These are phyloP conservation scores for Teunomyces pallodes DNA, from an alignment of 805 yeast genomes.

Conservation along the genomic window DNA sequence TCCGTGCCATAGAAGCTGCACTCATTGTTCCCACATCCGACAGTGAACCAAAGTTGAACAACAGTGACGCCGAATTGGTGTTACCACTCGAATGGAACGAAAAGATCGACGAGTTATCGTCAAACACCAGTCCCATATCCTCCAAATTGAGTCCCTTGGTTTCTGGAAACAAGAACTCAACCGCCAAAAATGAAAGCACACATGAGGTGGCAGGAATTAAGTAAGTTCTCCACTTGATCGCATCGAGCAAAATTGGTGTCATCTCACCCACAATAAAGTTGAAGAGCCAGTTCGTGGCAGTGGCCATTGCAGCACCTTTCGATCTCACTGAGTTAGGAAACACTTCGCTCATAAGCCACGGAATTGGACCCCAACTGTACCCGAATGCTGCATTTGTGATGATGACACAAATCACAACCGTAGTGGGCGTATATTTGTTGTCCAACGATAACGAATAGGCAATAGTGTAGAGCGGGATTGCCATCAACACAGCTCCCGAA, in stretches of 20 bases:
- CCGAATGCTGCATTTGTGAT: slow-evolving; percentile 84
- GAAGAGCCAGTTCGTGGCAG: slow-evolving; percentile 92
- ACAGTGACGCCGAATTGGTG: slow-evolving; percentile 3
- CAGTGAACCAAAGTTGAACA: slow-evolving; percentile 3
- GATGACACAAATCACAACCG: slow-evolving; percentile 75
- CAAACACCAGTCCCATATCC: slow-evolving; percentile 89
- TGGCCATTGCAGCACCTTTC: slow-evolving; percentile 85
- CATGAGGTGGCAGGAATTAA: slow-evolving; percentile 80
- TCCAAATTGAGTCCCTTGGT: slow-evolving; percentile 86
- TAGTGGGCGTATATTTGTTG: slow-evolving; percentile 53
- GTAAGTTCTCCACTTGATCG: slow-evolving; percentile 76
- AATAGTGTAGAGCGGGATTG: slow-evolving; percentile 60
- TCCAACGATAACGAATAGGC: slow-evolving; percentile 48
- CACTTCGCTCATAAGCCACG: slow-evolving; percentile 88
- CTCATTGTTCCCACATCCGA: background rate
- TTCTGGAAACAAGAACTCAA: slow-evolving; percentile 76
- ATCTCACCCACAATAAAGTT: slow-evolving; percentile 89
- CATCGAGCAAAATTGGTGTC: slow-evolving; percentile 81
- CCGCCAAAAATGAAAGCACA: slow-evolving; percentile 67
- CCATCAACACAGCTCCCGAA: slow-evolving; percentile 80
- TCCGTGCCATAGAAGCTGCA: background rate
- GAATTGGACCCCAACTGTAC: slow-evolving; percentile 91
- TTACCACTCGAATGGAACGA: slow-evolving; percentile 36
- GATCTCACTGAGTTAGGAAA: slow-evolving; percentile 82
- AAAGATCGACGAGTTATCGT: slow-evolving; percentile 49